Evolutionary conservation across 139 green algal genomes (phyloP), one percentile per base, ranked within the genome.

Genomic region (Pleodorina starrii): DNA sequence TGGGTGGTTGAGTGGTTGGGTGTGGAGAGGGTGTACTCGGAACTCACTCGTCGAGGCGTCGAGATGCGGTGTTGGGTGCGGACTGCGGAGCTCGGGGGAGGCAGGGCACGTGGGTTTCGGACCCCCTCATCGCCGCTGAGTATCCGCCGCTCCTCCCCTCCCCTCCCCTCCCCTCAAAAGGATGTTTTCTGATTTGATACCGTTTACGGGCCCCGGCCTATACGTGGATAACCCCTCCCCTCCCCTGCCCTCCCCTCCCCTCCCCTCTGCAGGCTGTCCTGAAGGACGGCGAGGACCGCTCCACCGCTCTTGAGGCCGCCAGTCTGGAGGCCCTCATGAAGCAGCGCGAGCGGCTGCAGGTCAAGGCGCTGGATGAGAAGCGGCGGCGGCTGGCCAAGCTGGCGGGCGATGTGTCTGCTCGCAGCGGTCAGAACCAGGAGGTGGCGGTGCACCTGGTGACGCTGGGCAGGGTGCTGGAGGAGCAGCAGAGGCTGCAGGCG

Each of bases 281-380:
- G 83, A 89, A 85, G 25, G 86, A 94, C 36, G 89, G 86, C 38
- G 82, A 83, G 44, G 85, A 89, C 76, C 38, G 57, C 66, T 71
- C 79, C 71, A 7, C 27, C 21, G 76, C 69, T 27, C 84, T 93
- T 46, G 94, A 97, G 90, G 71, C 89, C 3, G 84, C 84, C 27
- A 89, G 35, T 25, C 84, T 96, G 44, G 94, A 97, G 90, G 85
- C 85, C 11, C 87, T 95, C 29, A 81, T 90, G 43, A 92, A 94
- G 89, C 91, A 93, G 88, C 57, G 80, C 21, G 91, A 93, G 48
- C 42, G 44, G 63, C 84, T 93, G 88, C 91, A 93, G 63, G n/a
- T 14, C 38, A 93, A 93, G 91, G 91, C 51, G 72, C 43, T 86
- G 35, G 51, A 51, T 11, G 83, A 95, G 66, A 89, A 90, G 57